Base-by-base conservation (phyloP, 257 asterid genomes). In the Scutellaria barbata region DNA sequence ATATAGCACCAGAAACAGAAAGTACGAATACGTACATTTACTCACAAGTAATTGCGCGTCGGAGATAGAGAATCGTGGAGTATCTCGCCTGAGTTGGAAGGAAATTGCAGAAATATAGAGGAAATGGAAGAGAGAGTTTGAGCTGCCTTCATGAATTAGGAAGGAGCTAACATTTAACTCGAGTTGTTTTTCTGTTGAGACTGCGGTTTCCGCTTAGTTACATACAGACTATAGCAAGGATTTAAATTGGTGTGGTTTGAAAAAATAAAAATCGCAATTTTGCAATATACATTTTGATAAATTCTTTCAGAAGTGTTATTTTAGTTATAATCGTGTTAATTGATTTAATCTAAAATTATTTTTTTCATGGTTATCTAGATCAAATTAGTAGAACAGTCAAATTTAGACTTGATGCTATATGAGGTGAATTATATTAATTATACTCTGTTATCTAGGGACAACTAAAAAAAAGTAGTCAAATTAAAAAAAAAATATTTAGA, bases 101-200 rank as follows among this genome's bases (percentile, higher is more conserved):
- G 20, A 50, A 13, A 54, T 13, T 22, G 30, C 22, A 17, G 74
- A 18, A 18, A 30, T 30, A 43, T 11, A 10, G 56, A 54, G 66
- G 10, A 54, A 6, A 39, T 54, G 6, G 45, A 51, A 43, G 16
- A 51, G 18, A 42, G 35, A 45, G 57, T n/a, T 22, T 45, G n/a
- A 56, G 58, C 67, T 42, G 67, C 47, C 4, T 14, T 43, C 11
- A 41, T 70, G 66, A 59, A 39, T 46, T 3, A 30, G 35, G 0
- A 41, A 46, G 58, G 18, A 25, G 58, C 33, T 37, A 11, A 14
- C n/a, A 51, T 30, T 46, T 35, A 35, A 59, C 39, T 17, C 41
- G 25, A 25, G 25, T 45, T 58, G 48, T 14, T 68, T 43, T 58
- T 71, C 61, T 71, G 67, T 47, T 58, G 41, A 22, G n/a, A 39